A percentile compares a stretch with the other conserved stretches of the same genome.
These are phyloP conservation scores for Plasmopara viticola DNA, from an alignment of 352 stramenopile species.

Conservation along the genomic window DNA sequence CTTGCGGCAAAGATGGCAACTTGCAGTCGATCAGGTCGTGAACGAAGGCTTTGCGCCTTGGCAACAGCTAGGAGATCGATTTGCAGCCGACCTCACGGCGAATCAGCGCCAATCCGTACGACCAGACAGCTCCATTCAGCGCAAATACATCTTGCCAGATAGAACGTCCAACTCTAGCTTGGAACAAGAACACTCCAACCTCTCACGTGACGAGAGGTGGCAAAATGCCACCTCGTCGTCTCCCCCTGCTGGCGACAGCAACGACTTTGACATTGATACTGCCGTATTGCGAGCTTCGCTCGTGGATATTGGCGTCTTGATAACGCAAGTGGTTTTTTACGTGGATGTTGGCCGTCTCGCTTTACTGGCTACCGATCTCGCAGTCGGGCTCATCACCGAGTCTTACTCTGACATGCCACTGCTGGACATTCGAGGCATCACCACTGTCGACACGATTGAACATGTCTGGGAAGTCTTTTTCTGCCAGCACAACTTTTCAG, in stretches of 20 bases:
- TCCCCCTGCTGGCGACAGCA: not conserved
- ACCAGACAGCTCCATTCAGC: slow-evolving; percentile 21
- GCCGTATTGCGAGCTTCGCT: slow-evolving; percentile 27
- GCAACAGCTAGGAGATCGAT: slow-evolving; percentile 23
- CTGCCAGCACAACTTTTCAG: slow-evolving; percentile 36
- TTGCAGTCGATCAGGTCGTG: slow-evolving; percentile 14
- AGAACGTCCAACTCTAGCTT: slow-evolving; percentile 25
- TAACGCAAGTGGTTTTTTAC: slow-evolving; percentile 31
- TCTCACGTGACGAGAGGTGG: slow-evolving; percentile 2
- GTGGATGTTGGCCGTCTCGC: slow-evolving; percentile 25
- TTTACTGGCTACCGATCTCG: slow-evolving; percentile 28
- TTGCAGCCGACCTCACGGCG: slow-evolving; percentile 26
- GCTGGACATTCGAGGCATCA: slow-evolving; percentile 52
- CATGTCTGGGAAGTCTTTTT: slow-evolving; percentile 42
- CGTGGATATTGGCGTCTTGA: slow-evolving; percentile 20
- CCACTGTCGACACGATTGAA: slow-evolving; percentile 35
- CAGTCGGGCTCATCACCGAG: slow-evolving; percentile 42
- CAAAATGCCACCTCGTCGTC: slow-evolving; percentile 6
- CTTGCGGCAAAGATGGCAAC: slow-evolving; percentile 22
- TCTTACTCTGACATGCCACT: slow-evolving; percentile 50
- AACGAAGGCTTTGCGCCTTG: slow-evolving; percentile 21
- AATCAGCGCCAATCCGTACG: slow-evolving; percentile 24
- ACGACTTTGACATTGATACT: slow-evolving; percentile 30
- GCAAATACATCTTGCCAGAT: slow-evolving; percentile 20
- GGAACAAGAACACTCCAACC: slow-evolving; percentile 11